These are phyloP conservation scores for Rosa multiflora DNA, from an alignment of 306 rosid species.

Conservation along the genomic window DNA sequence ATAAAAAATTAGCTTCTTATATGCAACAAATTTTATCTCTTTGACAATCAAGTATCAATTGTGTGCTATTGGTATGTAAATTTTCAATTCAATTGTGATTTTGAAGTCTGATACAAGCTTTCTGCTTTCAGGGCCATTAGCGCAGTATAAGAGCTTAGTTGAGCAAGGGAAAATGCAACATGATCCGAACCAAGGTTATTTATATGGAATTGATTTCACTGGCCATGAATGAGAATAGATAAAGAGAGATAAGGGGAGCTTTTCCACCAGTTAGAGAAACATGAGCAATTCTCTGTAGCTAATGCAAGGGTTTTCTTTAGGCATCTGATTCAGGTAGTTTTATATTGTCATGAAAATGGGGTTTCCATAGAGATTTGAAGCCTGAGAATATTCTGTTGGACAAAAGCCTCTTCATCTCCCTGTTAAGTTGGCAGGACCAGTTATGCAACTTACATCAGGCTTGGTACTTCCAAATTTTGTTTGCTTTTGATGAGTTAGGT, in stretches of 20 bases:
- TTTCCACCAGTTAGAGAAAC: conserved; percentile 72
- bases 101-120: neutral
- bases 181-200: conserved; percentile 65
- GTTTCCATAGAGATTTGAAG: conserved; percentile 82
- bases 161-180: conserved; percentile 74
- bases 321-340: conserved; percentile 75
- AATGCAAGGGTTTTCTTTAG: conserved; percentile 70
- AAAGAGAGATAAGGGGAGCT: conserved; percentile 52
- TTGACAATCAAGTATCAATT: neutral
- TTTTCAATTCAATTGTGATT: too few species aligned
- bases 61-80: too few species aligned
- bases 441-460: conserved; percentile 76
- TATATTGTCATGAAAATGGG: conserved; percentile 82
- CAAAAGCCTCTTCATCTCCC: conserved; percentile 67
- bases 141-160: conserved; percentile 57
- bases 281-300: conserved; percentile 62
- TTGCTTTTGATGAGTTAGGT: conserved; percentile 24
- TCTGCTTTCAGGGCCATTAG: conserved; percentile 54
- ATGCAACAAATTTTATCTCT: conserved; percentile 22
- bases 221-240: too few species aligned
- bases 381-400: conserved; percentile 82
- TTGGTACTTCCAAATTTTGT: conserved; percentile 46
- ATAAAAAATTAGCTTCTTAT: neutral
- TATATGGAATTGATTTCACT: too few species aligned
- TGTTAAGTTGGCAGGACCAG: conserved; percentile 69